A percentile compares a stretch with the other conserved stretches of the same genome.
Conservation (phyloP, 192 early-diverging fungal genomes). For the Coemansia sp. region DNA sequence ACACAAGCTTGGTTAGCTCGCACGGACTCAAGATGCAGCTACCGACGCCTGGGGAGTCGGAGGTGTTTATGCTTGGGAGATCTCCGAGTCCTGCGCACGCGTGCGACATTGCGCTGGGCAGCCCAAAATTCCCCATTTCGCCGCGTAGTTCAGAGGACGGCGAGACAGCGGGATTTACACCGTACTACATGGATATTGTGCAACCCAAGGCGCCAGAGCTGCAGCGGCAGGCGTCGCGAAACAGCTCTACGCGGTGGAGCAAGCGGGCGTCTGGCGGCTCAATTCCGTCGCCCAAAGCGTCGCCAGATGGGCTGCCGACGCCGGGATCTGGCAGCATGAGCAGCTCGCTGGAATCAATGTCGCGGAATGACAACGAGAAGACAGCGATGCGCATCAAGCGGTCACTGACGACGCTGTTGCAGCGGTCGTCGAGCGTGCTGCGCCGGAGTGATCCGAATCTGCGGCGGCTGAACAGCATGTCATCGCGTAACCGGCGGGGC, state of each 20-base stretch:
- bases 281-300: neutral
- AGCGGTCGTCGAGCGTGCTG: constrained; percentile 40
- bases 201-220: constrained; percentile 41
- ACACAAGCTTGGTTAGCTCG: neutral
- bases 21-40: constrained; percentile 3
- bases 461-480: constrained; percentile 5
- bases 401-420: constrained; percentile 44
- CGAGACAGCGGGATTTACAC: constrained; percentile 27
- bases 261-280: neutral
- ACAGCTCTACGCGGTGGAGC: neutral
- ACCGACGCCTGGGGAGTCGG: constrained; percentile 7
- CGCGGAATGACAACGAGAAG: constrained; percentile 1
- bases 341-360: constrained; percentile 26
- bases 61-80: neutral
- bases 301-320: constrained; percentile 19
- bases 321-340: constrained; percentile 8
- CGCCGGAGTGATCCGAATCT: constrained; percentile 14
- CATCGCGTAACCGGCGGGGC: neutral
- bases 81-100: neutral
- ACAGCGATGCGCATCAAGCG: constrained; percentile 37
- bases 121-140: constrained; percentile 32
- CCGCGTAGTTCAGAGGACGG: constrained; percentile 3
- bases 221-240: constrained; percentile 14
- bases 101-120: constrained; percentile 10
- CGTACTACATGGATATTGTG: constrained; percentile 39